phyloP scores from a whole-genome alignment of 257 asterid species.

The Fraxinus americana region DNA sequence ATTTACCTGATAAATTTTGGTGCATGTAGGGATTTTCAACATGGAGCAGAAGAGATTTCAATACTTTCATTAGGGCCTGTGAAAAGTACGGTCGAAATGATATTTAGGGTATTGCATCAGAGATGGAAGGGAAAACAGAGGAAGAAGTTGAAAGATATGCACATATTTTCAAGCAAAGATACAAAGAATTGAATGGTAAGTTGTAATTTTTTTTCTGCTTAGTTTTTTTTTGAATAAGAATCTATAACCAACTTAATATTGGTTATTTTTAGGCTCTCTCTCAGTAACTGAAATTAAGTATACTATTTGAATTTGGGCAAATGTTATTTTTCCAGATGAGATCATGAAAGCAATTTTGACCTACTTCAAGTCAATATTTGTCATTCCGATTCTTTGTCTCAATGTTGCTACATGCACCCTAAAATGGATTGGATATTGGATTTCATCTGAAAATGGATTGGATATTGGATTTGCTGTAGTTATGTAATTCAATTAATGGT shows the following conservation, averaged over 20 bases:
- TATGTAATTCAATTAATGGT: slow-evolving; percentile 28
- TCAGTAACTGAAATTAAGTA: slow-evolving; percentile 3
- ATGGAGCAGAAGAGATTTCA: slow-evolving; percentile 48
- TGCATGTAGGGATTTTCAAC: slow-evolving; percentile 80
- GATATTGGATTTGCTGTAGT: slow-evolving; percentile 30
- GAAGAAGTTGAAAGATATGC: too few species aligned
- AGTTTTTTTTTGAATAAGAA: too few species aligned
- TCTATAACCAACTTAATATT: too few species aligned
- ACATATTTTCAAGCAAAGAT: too few species aligned
- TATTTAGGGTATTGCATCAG: too few species aligned
- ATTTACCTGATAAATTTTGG: slow-evolving; percentile 20
- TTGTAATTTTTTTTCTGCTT: too few species aligned
- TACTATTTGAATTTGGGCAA: slow-evolving; percentile 1
- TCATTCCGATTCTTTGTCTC: neutral
- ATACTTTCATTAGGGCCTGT: too few species aligned
- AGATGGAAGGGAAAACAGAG: too few species aligned
- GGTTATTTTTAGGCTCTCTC: neutral
- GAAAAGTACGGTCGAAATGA: too few species aligned
- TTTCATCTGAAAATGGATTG: slow-evolving; percentile 10
- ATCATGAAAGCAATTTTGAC: slow-evolving; percentile 80
- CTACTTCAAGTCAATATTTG: neutral
- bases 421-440: too few species aligned
- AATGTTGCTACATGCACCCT: too few species aligned
- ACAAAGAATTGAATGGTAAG: too few species aligned
- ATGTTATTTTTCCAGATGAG: slow-evolving; percentile 72